Conservation (phyloP, 352 stramenopile species). For the Elongisporangium anandrum region DNA sequence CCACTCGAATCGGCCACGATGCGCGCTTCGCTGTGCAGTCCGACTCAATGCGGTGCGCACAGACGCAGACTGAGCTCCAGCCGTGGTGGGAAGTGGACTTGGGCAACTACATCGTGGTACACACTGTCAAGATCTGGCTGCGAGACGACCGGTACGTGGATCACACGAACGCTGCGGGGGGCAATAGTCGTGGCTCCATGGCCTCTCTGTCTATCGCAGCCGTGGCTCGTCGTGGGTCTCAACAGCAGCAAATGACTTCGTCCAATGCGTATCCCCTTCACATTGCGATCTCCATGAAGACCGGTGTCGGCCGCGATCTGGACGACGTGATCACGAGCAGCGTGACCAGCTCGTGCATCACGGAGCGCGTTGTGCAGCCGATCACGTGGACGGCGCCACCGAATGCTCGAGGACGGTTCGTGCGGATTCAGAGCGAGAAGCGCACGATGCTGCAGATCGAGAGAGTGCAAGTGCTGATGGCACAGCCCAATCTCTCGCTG, state of each 20-base stretch:
- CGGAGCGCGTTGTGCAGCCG: slow-evolving; percentile 16
- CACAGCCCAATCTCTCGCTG: slow-evolving; percentile 13
- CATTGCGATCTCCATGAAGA: slow-evolving; percentile 62
- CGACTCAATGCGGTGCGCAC: slow-evolving; percentile 21
- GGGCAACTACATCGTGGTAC: slow-evolving; percentile 41
- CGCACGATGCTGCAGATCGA: slow-evolving; percentile 57
- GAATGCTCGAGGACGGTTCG: slow-evolving; percentile 52
- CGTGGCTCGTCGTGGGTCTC: background rate
- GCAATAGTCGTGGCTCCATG: background rate
- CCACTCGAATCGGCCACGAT: slow-evolving; percentile 30
- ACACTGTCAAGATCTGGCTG: slow-evolving; percentile 44
- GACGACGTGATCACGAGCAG: slow-evolving; percentile 51
- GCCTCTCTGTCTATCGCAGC: background rate
- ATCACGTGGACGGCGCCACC: slow-evolving; percentile 45
- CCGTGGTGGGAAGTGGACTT: slow-evolving; percentile 57
- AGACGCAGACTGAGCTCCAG: slow-evolving; percentile 48
- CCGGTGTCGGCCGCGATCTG: slow-evolving; percentile 44
- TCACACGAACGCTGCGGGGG: slow-evolving; percentile 16
- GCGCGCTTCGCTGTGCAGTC: slow-evolving; percentile 29
- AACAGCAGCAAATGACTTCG: slow-evolving; percentile 3
- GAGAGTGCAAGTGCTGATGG: slow-evolving; percentile 45
- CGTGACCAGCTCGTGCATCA: slow-evolving; percentile 33
- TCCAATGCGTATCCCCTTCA: slow-evolving; percentile 38
- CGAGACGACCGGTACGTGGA: slow-evolving; percentile 20
- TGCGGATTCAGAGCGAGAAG: slow-evolving; percentile 48